Percentiles rank a stretch among this genome's conserved stretches.
phyloP scores from a whole-genome alignment of 2,329 filamentous ascomycete genomes.

The Botryotinia globosa region DNA sequence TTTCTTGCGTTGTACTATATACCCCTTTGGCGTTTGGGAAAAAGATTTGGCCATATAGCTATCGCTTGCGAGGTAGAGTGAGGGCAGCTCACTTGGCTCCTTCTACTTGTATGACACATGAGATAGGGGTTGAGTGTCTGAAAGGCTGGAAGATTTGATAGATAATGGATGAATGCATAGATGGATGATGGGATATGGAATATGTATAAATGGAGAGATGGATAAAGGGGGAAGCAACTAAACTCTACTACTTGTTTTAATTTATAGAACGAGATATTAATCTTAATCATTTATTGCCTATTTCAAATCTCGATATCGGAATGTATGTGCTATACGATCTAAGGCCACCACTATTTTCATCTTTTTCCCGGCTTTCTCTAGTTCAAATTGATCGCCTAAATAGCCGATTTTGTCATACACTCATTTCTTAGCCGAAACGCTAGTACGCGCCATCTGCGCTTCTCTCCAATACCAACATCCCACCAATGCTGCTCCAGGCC shows the following conservation, averaged over 20 bases:
- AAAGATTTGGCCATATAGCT: not conserved
- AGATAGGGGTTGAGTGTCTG: not conserved
- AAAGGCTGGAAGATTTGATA: not conserved
- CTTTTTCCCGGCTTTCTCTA: not conserved
- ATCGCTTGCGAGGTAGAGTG: not conserved
- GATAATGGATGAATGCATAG: not conserved
- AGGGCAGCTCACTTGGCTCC: not conserved
- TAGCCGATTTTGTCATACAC: not conserved
- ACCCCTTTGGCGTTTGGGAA: constrained; percentile 1
- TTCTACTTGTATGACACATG: not conserved
- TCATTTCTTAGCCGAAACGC: not conserved
- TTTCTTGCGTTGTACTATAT: not conserved
- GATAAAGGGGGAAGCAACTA: not conserved
- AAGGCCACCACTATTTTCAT: not conserved
- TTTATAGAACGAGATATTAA: not conserved
- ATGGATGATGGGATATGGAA: not conserved
- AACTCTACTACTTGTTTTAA: constrained; percentile 2
- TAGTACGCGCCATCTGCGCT: constrained; percentile 12
- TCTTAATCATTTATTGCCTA: not conserved
- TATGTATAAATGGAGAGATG: not conserved
- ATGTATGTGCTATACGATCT: too few relatives aligned
- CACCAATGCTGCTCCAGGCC: constrained; percentile 11
- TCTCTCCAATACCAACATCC: constrained; percentile 17
- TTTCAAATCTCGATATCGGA: not conserved
- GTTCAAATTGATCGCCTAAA: not conserved